Percentiles rank a stretch among this genome's conserved stretches.
These are phyloP conservation scores for Alloteropsis semialata DNA, from an alignment of 176 grass and related monocot species.

Conservation along the genomic window DNA sequence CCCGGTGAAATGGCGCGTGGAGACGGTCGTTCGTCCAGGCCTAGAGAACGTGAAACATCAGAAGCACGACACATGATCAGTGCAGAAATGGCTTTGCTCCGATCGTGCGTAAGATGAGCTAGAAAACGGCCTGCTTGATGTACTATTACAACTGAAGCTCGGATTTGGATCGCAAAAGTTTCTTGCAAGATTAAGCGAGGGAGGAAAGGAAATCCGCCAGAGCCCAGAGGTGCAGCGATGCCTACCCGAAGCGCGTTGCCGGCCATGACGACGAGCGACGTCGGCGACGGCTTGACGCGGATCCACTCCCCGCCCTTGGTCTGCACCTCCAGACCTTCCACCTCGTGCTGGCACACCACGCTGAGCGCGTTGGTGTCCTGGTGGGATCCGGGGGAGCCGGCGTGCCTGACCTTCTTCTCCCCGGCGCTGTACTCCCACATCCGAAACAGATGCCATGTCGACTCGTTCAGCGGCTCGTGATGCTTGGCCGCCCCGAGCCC, in stretches of 20 bases:
- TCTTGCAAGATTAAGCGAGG: no score
- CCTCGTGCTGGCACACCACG: conserved; percentile 62
- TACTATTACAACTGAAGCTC: no score
- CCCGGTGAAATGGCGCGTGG: conserved; percentile 50
- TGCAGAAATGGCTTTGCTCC: background rate
- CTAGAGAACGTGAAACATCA: conserved; percentile 13
- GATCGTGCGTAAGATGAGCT: background rate
- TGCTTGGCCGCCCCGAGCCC: conserved; percentile 45
- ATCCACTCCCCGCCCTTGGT: conserved; percentile 59
- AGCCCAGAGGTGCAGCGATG: background rate
- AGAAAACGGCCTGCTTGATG: no score
- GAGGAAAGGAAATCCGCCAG: background rate
- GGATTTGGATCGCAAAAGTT: no score
- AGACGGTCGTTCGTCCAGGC: conserved; percentile 67
- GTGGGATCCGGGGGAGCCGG: conserved; percentile 6
- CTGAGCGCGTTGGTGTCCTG: conserved; percentile 55
- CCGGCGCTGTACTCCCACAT: conserved; percentile 44
- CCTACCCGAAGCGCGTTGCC: conserved; percentile 67
- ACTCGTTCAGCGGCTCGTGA: no score
- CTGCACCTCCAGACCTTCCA: conserved; percentile 66
- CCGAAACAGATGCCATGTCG: conserved; percentile 39
- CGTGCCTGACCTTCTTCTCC: conserved; percentile 27
- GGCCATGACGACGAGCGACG: conserved; percentile 63
- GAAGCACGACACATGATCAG: background rate
- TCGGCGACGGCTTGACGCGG: conserved; percentile 35